Conservation (phyloP, 2,329 filamentous ascomycete genomes). For the Pyrenophora graminea region DNA sequence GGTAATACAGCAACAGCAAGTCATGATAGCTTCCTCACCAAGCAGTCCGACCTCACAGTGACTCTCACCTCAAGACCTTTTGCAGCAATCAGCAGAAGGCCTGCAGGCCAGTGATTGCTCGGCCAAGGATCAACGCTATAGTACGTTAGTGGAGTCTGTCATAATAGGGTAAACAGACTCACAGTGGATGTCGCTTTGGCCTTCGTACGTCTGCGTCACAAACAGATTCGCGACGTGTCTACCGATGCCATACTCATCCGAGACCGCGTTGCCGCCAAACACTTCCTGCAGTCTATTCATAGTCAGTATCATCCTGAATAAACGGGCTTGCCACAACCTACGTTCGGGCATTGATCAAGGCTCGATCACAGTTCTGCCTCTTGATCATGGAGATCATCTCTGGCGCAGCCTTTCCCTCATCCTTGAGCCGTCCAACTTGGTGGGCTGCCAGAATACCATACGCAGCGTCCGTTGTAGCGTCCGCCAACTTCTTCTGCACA, state of each 20-base stretch:
- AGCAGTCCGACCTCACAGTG: background rate
- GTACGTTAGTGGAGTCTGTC: constrained; percentile 34
- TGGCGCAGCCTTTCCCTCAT: constrained; percentile 81
- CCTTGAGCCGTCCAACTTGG: constrained; percentile 91
- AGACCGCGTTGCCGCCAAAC: constrained; percentile 97
- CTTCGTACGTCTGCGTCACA: constrained; percentile 97
- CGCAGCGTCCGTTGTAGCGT: constrained; percentile 86
- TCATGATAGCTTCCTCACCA: background rate
- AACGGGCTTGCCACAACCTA: constrained; percentile 43
- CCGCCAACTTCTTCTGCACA: constrained; percentile 95
- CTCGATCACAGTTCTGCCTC: constrained; percentile 93
- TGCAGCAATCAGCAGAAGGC: constrained; percentile 66
- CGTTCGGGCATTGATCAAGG: constrained; percentile 75
- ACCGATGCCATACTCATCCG: constrained; percentile 94
- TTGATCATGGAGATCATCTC: constrained; percentile 99
- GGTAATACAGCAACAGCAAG: constrained; percentile 13
- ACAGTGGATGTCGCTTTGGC: constrained; percentile 97
- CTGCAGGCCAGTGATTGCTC: constrained; percentile 68
- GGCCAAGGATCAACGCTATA: constrained; percentile 54
- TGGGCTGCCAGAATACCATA: constrained; percentile 88
- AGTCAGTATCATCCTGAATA: constrained; percentile 15
- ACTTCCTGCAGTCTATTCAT: constrained; percentile 77
- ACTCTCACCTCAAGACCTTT: background rate
- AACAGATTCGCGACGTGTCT: constrained; percentile 95
- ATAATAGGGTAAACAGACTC: constrained; percentile 50